A percentile compares a stretch with the other conserved stretches of the same genome.
These are phyloP conservation scores for Monosporozyma aerobia DNA, from an alignment of 805 yeast genomes.

Conservation along the genomic window DNA sequence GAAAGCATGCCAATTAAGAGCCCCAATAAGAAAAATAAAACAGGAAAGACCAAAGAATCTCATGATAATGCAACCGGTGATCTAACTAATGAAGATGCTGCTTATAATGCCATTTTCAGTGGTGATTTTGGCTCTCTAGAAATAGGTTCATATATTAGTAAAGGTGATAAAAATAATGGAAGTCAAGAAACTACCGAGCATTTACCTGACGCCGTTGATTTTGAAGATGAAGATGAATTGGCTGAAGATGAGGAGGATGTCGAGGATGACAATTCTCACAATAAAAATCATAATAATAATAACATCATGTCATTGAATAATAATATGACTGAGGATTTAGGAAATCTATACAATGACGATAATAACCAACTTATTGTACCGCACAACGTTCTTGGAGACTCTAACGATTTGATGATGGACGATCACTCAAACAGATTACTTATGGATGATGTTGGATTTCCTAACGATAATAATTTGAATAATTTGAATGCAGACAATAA, in stretches of 20 bases:
- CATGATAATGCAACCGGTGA: slow-evolving; percentile 8
- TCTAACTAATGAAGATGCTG: slow-evolving; percentile 32
- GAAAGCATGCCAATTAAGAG: neutral
- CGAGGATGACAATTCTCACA: neutral
- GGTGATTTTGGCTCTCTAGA: slow-evolving; percentile 32
- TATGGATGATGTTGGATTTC: slow-evolving; percentile 1
- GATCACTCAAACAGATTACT: slow-evolving; percentile 1
- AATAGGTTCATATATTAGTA: slow-evolving; percentile 23
- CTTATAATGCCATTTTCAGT: slow-evolving; percentile 31
- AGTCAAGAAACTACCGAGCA: slow-evolving; percentile 50
- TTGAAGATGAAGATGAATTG: slow-evolving; percentile 87
- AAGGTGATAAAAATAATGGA: slow-evolving; percentile 9
- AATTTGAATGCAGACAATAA: slow-evolving; percentile 15
- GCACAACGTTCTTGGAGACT: neutral
- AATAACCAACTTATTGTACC: neutral
- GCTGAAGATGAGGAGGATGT: slow-evolving; percentile 59
- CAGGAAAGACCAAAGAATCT: neutral
- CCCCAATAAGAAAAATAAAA: neutral
- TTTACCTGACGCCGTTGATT: slow-evolving; percentile 88
- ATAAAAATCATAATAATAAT: slow-evolving; percentile 2
- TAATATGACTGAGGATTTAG: slow-evolving; percentile 2
- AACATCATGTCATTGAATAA: slow-evolving; percentile 1
- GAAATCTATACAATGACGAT: neutral
- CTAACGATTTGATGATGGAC: neutral
- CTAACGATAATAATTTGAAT: neutral